phyloP scores from a whole-genome alignment of 805 yeast genomes.

The Yamadazyma tumulicola region DNA sequence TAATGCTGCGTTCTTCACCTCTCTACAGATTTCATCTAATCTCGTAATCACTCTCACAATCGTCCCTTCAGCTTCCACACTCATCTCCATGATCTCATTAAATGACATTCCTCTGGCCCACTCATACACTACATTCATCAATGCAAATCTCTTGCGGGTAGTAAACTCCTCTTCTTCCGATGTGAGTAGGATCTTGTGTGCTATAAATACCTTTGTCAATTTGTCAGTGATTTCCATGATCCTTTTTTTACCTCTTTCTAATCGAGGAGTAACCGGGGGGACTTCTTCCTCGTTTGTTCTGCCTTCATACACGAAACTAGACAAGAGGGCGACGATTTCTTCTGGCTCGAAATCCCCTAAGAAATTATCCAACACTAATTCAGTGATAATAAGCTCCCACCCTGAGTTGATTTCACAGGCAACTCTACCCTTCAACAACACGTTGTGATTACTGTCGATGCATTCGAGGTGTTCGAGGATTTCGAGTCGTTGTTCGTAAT shows the following conservation, averaged over 20 bases:
- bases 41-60: conserved; percentile 94
- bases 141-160: conserved; percentile 80
- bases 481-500: conserved; percentile 82
- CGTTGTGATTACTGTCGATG: conserved; percentile 73
- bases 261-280: conserved; percentile 67
- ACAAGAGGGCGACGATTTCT: conserved; percentile 91
- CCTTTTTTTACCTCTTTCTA: conserved; percentile 63
- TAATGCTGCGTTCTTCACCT: conserved; percentile 89
- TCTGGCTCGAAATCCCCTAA: conserved; percentile 91
- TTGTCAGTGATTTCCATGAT: conserved; percentile 69
- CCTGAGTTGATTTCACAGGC: conserved; percentile 92
- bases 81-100: conserved; percentile 83
- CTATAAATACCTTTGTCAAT: conserved; percentile 57
- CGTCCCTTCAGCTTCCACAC: conserved; percentile 92
- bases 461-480: conserved; percentile 79
- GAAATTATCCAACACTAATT: conserved; percentile 85
- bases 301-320: conserved; percentile 93
- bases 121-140: conserved; percentile 92
- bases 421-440: conserved; percentile 80
- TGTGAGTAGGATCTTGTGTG: conserved; percentile 70
- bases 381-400: conserved; percentile 87
- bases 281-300: conserved; percentile 61
- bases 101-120: conserved; percentile 96
- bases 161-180: conserved; percentile 82
- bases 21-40: conserved; percentile 91